Evolutionary conservation across 2,329 filamentous ascomycete genomes (phyloP).

Genomic region (Cladosporium sp.): DNA sequence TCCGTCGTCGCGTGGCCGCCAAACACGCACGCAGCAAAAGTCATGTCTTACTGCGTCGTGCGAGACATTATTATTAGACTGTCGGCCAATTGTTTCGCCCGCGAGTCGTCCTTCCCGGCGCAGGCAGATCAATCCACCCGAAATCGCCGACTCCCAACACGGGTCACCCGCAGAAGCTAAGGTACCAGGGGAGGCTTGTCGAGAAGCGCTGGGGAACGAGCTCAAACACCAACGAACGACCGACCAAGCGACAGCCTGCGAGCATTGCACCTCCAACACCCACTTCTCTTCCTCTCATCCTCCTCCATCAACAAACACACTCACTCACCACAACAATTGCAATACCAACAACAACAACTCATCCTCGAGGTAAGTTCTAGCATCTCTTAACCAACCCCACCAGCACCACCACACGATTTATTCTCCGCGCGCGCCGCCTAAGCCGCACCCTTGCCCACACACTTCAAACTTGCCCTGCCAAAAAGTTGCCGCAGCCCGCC

Average conservation of each 20-base stretch:
- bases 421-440: constrained; percentile 12
- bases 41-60: background rate
- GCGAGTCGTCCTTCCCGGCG: constrained; percentile 6
- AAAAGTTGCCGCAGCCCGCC: constrained; percentile 13
- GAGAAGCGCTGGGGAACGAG: constrained; percentile 11
- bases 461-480: constrained; percentile 7
- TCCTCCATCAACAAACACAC: background rate
- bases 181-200: constrained; percentile 11
- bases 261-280: background rate
- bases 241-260: constrained; percentile 5
- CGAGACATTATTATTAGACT: constrained; percentile 14
- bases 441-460: constrained; percentile 17
- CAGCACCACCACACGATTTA: background rate
- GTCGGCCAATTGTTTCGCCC: constrained; percentile 8
- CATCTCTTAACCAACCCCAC: background rate
- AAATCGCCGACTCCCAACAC: constrained; percentile 12
- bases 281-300: background rate
- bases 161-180: constrained; percentile 1
- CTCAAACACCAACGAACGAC: constrained; percentile 5
- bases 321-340: background rate
- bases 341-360: background rate
- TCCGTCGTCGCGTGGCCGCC: constrained; percentile 7
- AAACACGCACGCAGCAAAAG: background rate
- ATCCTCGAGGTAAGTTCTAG: background rate
- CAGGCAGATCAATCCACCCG: constrained; percentile 3